phyloP scores from a whole-genome alignment of 768 basidiomycete species.

The Tephrocybe sp. region DNA sequence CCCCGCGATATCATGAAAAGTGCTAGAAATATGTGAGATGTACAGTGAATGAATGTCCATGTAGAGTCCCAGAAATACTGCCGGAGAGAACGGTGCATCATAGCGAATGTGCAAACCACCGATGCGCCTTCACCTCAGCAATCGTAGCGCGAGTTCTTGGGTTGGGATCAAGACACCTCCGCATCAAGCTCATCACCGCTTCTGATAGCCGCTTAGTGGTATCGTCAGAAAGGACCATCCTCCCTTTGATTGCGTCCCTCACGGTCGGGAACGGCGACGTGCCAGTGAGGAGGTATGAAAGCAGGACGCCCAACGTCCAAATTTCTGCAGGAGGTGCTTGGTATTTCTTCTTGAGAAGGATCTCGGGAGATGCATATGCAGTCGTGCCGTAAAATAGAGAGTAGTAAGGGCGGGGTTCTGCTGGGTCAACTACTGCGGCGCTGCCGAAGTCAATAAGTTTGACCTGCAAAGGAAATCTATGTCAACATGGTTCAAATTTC shows the following conservation, averaged over 20 bases:
- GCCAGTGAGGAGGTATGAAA: conserved; percentile 92
- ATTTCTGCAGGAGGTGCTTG: conserved; percentile 93
- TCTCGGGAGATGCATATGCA: conserved; percentile 94
- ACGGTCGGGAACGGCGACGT: conserved; percentile 90
- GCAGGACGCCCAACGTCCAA: conserved; percentile 93
- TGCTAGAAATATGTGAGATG: too few relatives aligned
- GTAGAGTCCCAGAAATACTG: too few relatives aligned
- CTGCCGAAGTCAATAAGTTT: conserved; percentile 97
- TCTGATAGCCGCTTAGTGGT: conserved; percentile 36
- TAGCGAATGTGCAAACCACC: conserved; percentile 57
- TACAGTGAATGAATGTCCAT: too few relatives aligned
- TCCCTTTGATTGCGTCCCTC: conserved; percentile 71
- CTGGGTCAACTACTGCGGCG: conserved; percentile 71
- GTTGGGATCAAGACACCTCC: conserved; percentile 80
- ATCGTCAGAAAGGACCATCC: conserved; percentile 48
- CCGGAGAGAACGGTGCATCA: background rate
- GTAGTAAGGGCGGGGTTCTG: conserved; percentile 62
- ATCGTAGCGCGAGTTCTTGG: conserved; percentile 80
- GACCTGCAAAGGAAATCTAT: conserved; percentile 47
- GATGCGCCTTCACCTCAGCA: conserved; percentile 73
- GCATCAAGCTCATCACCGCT: conserved; percentile 60
- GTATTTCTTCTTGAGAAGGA: conserved; percentile 83
- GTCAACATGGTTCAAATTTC: background rate
- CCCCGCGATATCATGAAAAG: too few relatives aligned
- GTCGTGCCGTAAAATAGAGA: conserved; percentile 88